A percentile compares a stretch with the other conserved stretches of the same genome.
These are phyloP conservation scores for Ganoderma leucocontextum DNA, from an alignment of 1,284 basidiomycete species.

Conservation along the genomic window DNA sequence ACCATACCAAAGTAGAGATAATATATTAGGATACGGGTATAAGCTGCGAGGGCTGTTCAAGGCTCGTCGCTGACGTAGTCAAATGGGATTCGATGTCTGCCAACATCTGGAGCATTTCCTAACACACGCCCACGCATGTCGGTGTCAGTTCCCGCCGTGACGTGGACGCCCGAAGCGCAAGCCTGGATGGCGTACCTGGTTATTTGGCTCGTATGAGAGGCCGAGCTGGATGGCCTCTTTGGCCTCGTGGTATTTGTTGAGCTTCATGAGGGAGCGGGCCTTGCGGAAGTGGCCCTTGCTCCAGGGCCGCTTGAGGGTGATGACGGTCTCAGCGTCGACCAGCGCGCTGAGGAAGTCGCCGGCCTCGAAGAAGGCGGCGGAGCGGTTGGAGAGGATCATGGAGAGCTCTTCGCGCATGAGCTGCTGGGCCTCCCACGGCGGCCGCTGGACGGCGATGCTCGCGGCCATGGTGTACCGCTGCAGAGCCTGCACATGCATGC, in stretches of 20 bases:
- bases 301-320: conserved; percentile 88
- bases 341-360: conserved; percentile 86
- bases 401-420: conserved; percentile 91
- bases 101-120: conserved; percentile 41
- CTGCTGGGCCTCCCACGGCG: conserved; percentile 89
- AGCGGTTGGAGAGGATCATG: conserved; percentile 90
- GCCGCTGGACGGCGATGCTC: conserved; percentile 82
- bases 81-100: conserved; percentile 33
- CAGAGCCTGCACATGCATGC: conserved; percentile 81
- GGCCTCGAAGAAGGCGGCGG: conserved; percentile 83
- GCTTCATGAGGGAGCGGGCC: conserved; percentile 86
- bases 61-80: conserved; percentile 18
- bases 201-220: conserved; percentile 90
- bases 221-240: conserved; percentile 86
- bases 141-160: neutral
- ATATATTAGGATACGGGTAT: conserved; percentile 36
- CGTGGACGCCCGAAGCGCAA: conserved; percentile 1
- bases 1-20: conserved; percentile 28
- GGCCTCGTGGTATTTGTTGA: conserved; percentile 79
- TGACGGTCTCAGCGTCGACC: conserved; percentile 92
- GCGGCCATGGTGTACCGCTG: conserved; percentile 87
- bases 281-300: conserved; percentile 96
- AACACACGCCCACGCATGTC: neutral
- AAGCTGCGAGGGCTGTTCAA: conserved; percentile 27
- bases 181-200: conserved; percentile 58